Evolutionary conservation across 2,329 filamentous ascomycete genomes (phyloP).

Genomic region (Verticillium isaacii): DNA sequence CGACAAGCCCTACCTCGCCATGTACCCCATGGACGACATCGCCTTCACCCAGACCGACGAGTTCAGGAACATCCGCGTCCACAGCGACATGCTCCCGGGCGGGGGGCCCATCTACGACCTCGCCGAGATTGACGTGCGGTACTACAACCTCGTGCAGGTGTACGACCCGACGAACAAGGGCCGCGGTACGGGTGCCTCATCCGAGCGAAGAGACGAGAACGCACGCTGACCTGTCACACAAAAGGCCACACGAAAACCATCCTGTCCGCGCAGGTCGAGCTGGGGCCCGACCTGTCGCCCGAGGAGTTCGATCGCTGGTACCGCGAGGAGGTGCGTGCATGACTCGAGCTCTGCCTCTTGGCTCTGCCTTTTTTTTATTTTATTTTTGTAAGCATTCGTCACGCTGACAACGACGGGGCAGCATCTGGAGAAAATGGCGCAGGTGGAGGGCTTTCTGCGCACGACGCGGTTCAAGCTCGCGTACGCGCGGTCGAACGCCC

Average conservation of each 20-base stretch:
- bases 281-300: constrained; percentile 4
- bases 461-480: constrained; percentile 17
- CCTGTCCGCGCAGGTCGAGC: constrained; percentile 7
- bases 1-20: constrained; percentile 26
- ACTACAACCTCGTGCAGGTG: constrained; percentile 16
- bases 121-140: constrained; percentile 15
- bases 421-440: constrained; percentile 11
- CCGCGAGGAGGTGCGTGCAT: constrained; percentile 13
- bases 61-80: constrained; percentile 26
- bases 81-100: constrained; percentile 21
- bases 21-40: constrained; percentile 29
- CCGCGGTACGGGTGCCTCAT: constrained; percentile 7
- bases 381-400: neutral
- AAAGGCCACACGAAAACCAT: constrained; percentile 14
- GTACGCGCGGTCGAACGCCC: constrained; percentile 14
- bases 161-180: constrained; percentile 16
- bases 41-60: constrained; percentile 25
- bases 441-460: constrained; percentile 15
- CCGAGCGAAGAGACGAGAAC: neutral
- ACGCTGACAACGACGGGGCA: neutral
- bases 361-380: neutral
- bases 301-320: constrained; percentile 18
- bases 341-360: neutral
- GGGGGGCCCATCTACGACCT: constrained; percentile 16
- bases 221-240: neutral